Evolutionary conservation across 2,329 filamentous ascomycete species (phyloP), one percentile per base, ranked within the genome.

Genomic region (Myriosclerotinia curreyana): DNA sequence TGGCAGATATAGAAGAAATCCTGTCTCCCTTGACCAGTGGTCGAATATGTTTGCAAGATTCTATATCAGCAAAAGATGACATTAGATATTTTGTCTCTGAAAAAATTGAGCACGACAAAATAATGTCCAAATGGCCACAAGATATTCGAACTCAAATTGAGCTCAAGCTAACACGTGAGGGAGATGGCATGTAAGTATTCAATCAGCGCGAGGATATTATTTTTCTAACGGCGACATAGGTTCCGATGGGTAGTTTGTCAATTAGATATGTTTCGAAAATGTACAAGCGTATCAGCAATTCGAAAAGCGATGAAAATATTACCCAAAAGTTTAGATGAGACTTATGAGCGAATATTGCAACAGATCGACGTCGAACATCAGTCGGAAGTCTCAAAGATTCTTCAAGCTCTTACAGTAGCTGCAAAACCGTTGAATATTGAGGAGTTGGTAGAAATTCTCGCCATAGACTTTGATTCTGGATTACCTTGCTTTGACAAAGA

Each of bases 191-290:
- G 75, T 77, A 67, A 67, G 72, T 71, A 36, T 1, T 34, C 12
- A 31, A 9, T 17, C 25, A 14, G n/a, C 1, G 20, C 20, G 1
- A 44, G 1, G 36, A 36, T 1, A 34, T 36, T 34, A 5, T 22
- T 17, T 17, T 58, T 25, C 42, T 53, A 50, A 48, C n/a, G 51
- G 17, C 25, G 49, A 31, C 15, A 69, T 60, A 77, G 73, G 68
- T 80, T 73, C 67, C 72, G 72, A 55, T 76, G 75, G 75, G 75
- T 74, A 0, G 71, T 73, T 48, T 77, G 75, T 58, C 74, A 76
- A 64, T 67, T 77, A 34, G 69, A 71, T 49, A 70, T 69, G 50
- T 63, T 77, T 0, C 58, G 61, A 63, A 46, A 56, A 56, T 71
- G 67, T 52, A 31, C 69, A 51, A 67, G 69, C 51, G 63, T 62